Evolutionary conservation across 2,329 filamentous ascomycete genomes (phyloP).

Genomic region (Aspergillus neotritici): DNA sequence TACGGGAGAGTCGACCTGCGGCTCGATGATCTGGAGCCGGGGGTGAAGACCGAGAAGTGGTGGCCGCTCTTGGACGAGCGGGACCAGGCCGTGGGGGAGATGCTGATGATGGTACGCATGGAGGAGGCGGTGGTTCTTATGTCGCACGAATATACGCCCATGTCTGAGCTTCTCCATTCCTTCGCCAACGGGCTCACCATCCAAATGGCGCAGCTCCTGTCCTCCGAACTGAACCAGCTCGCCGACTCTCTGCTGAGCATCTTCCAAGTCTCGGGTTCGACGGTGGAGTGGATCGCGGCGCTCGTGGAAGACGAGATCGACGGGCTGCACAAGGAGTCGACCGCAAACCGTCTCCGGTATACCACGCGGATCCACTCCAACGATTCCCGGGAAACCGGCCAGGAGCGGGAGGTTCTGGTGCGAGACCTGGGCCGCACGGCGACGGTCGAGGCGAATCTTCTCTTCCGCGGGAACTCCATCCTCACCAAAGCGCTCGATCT

Average conservation of each 20-base stretch:
- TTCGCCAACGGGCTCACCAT: slow-evolving; percentile 79
- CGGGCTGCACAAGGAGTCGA: slow-evolving; percentile 75
- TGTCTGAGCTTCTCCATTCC: slow-evolving; percentile 77
- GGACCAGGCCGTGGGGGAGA: slow-evolving; percentile 71
- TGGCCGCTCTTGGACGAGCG: slow-evolving; percentile 72
- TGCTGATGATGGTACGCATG: slow-evolving; percentile 74
- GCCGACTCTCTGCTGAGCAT: slow-evolving; percentile 88
- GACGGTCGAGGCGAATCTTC: slow-evolving; percentile 77
- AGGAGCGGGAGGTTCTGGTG: slow-evolving; percentile 56
- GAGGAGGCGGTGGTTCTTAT: slow-evolving; percentile 88
- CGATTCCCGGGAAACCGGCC: slow-evolving; percentile 51
- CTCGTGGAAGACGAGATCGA: slow-evolving; percentile 97
- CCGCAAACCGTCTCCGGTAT: slow-evolving; percentile 58
- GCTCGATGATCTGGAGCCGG: slow-evolving; percentile 69
- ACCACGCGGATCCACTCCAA: slow-evolving; percentile 60
- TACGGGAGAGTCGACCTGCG: slow-evolving; percentile 67
- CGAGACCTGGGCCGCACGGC: slow-evolving; percentile 60
- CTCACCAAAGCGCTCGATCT: slow-evolving; percentile 89
- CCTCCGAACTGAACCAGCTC: slow-evolving; percentile 69
- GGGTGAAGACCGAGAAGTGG: slow-evolving; percentile 81
- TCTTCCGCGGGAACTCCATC: slow-evolving; percentile 92
- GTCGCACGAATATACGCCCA: slow-evolving; percentile 73
- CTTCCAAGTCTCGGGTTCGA: slow-evolving; percentile 82
- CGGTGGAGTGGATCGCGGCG: slow-evolving; percentile 84
- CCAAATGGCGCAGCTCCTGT: slow-evolving; percentile 74